Conservation (phyloP, 768 basidiomycete species). For the Inosperma sp. region DNA sequence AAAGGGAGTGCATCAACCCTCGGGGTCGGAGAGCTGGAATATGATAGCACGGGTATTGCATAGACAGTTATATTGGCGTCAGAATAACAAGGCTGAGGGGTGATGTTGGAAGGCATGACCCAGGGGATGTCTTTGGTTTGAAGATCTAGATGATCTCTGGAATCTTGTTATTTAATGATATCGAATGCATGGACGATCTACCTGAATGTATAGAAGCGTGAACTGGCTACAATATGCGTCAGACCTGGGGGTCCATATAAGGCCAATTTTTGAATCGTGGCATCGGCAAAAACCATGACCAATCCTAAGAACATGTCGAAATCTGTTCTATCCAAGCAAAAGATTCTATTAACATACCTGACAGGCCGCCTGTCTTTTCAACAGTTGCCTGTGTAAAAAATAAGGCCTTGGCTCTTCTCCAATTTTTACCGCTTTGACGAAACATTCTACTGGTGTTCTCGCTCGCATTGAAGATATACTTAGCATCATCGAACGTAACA, state of each 20-base stretch:
- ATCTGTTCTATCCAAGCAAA: slow-evolving; percentile 4
- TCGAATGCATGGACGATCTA: slow-evolving; percentile 27
- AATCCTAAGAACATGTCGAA: slow-evolving; percentile 44
- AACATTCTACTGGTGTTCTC: slow-evolving; percentile 77
- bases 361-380: slow-evolving; percentile 63
- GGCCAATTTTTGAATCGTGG: slow-evolving; percentile 49
- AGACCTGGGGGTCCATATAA: slow-evolving; percentile 72
- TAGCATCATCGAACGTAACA: slow-evolving; percentile 68
- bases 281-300: slow-evolving; percentile 78
- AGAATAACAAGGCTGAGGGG: slow-evolving; percentile 45
- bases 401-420: slow-evolving; percentile 62
- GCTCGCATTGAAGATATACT: slow-evolving; percentile 86
- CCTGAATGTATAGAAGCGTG: slow-evolving; percentile 67
- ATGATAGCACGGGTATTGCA: slow-evolving; percentile 49
- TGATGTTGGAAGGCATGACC: slow-evolving; percentile 16
- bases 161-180: not conserved
- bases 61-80: slow-evolving; percentile 67
- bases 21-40: slow-evolving; percentile 9
- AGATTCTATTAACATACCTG: slow-evolving; percentile 46
- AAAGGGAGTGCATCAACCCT: too few species aligned
- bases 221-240: slow-evolving; percentile 64
- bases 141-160: slow-evolving; percentile 50
- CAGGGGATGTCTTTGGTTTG: slow-evolving; percentile 41
- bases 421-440: slow-evolving; percentile 58
- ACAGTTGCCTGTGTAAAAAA: slow-evolving; percentile 68